Evolutionary conservation across 345 rosid genomes (phyloP).

Genomic region (Raphanus sativus): DNA sequence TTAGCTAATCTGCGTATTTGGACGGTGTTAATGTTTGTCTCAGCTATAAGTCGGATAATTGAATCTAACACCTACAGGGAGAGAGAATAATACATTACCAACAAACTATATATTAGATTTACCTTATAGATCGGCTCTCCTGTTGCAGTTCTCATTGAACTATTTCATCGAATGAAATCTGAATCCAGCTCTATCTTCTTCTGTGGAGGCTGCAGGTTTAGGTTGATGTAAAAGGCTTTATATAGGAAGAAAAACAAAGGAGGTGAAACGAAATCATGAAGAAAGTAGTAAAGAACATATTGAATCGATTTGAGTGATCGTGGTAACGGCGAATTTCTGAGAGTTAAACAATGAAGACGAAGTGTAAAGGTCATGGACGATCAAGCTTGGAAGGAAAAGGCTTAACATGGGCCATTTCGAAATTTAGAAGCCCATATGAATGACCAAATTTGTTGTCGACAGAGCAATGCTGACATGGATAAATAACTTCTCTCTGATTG

Average conservation of each 20-base stretch:
- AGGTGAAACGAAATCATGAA: not conserved
- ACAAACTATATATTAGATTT: not conserved
- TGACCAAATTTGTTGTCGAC: too few relatives aligned
- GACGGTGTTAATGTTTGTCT: not conserved
- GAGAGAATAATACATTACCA: not conserved
- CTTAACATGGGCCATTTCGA: too few relatives aligned
- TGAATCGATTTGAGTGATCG: too few relatives aligned
- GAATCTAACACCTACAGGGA: not conserved
- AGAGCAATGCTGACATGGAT: too few relatives aligned
- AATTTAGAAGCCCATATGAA: too few relatives aligned
- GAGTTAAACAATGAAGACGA: too few relatives aligned
- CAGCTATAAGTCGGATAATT: not conserved
- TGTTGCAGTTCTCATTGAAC: not conserved
- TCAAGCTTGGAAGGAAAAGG: too few relatives aligned
- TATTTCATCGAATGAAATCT: not conserved
- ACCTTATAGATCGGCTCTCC: not conserved
- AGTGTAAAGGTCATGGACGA: too few relatives aligned
- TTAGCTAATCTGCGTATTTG: not conserved
- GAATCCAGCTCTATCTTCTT: not conserved
- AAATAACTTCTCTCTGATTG: too few relatives aligned
- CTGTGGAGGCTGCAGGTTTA: not conserved
- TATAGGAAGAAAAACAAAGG: not conserved
- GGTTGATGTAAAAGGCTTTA: not conserved
- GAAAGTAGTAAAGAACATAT: not conserved
- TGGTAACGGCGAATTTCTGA: not conserved